Evolutionary conservation across 2,329 filamentous ascomycete genomes (phyloP).

Genomic region (Ustulina deusta): DNA sequence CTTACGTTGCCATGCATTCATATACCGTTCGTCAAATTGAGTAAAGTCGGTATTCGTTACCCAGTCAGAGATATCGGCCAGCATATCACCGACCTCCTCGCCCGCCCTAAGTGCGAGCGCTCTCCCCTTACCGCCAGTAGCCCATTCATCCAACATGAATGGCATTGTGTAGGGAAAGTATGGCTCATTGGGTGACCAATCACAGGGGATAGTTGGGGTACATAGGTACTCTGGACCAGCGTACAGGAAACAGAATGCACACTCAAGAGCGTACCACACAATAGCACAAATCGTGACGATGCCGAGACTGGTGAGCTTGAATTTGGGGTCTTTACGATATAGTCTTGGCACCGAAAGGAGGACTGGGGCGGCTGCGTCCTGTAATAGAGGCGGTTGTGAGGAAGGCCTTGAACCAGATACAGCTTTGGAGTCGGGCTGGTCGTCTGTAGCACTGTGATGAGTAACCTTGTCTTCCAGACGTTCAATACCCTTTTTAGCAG

Average conservation of each 20-base stretch:
- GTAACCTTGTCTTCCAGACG: conserved; percentile 66
- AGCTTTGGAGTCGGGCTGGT: conserved; percentile 31
- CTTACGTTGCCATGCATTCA: conserved; percentile 61
- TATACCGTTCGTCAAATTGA: conserved; percentile 57
- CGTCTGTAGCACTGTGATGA: conserved; percentile 51
- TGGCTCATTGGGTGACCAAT: conserved; percentile 69
- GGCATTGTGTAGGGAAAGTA: conserved; percentile 71
- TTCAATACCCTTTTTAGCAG: conserved; percentile 69
- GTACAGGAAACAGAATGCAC: conserved; percentile 64
- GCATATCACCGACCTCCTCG: conserved; percentile 61
- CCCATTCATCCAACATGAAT: conserved; percentile 72
- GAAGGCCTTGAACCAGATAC: conserved; percentile 16
- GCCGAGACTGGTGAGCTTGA: conserved; percentile 63
- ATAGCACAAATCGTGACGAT: conserved; percentile 57
- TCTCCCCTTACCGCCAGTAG: conserved; percentile 64
- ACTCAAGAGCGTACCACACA: conserved; percentile 68
- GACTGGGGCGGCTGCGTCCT: conserved; percentile 49
- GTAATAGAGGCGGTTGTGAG: conserved; percentile 8
- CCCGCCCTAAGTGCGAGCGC: conserved; percentile 51
- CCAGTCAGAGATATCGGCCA: conserved; percentile 62
- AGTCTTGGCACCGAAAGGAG: conserved; percentile 62
- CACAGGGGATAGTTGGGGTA: conserved; percentile 58
- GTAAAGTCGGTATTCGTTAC: conserved; percentile 60
- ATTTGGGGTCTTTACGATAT: conserved; percentile 58
- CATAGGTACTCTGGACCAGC: conserved; percentile 65